Evolutionary conservation across 2,329 filamentous ascomycete genomes (phyloP), one percentile per base, ranked within the genome.

Genomic region (Exophiala bonariae): DNA sequence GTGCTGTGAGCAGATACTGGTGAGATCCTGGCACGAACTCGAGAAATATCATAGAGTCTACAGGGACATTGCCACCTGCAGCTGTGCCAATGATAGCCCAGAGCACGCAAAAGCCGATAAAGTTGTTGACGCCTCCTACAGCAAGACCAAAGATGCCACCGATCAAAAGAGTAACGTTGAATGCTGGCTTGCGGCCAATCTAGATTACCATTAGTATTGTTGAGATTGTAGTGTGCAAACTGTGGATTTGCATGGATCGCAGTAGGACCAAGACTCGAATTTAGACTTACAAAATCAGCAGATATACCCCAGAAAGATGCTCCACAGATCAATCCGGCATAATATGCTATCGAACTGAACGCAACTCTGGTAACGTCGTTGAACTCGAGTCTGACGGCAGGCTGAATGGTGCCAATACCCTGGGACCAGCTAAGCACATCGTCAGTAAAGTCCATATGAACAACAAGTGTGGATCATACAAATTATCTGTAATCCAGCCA

Each of bases 311-410:
- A 87, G 66, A 87, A 86, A 19, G 86, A 61, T 10, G 69, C 69
- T 11, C 71, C 71, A 10, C 77, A 73, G 3, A 89, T 73, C 2
- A 91, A 74, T 1, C 87, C 87, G 44, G 88, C 82, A 57, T 89
- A 93, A 11, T 90, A 73, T 9, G 86, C 78, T 54, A 86, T 85
- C 1, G 89, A 93, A 0, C 88, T 92, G 66, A 91, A 93, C 49
- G 89, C 80, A 31, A 93, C 85, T 4, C 78, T 75, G 58, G 83
- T 88, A 33, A 83, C 78, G 18, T 56, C 58, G 1, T 50, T 38
- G 30, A 64, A 61, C 20, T 65, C 62, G 32, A 57, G 52, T 18
- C 58, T 30, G 8, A 64, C 61, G 1, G 61, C 58, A 1, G 62
- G 61, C 6, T 63, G 62, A 3, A 64, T 57, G 10, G 59, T 60